A percentile compares a stretch with the other conserved stretches of the same genome.
phyloP scores from a whole-genome alignment of 306 rosid genomes.

The Malus sylvestris region DNA sequence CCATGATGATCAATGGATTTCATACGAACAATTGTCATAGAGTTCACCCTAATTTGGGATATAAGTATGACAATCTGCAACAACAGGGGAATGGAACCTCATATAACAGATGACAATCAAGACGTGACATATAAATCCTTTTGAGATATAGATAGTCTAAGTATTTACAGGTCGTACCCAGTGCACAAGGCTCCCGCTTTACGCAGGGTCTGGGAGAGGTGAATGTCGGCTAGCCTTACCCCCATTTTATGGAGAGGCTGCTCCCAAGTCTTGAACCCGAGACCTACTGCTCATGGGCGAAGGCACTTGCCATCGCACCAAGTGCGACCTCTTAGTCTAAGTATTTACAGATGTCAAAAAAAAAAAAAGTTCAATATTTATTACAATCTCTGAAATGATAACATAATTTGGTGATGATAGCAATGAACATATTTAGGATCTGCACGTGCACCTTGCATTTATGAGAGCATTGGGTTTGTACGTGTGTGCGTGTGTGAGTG shows the following conservation, averaged over 20 bases:
- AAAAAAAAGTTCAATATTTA: background rate
- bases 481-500: background rate
- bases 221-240: no score
- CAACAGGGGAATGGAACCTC: constrained; percentile 20
- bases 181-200: no score
- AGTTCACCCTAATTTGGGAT: constrained; percentile 86
- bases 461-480: background rate
- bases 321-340: no score
- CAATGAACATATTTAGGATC: background rate
- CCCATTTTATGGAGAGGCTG: no score
- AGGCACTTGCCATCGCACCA: no score
- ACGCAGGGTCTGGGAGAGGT: no score
- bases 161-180: background rate
- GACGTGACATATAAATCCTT: background rate
- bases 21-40: constrained; percentile 70
- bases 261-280: no score
- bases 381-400: background rate
- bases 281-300: no score
- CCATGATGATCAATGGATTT: constrained; percentile 52
- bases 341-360: background rate
- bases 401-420: background rate
- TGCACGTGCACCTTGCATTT: background rate
- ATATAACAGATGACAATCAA: constrained; percentile 5
- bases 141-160: background rate
- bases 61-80: constrained; percentile 63